These are phyloP conservation scores for Drosera capensis DNA, from an alignment of 148 eudicot species.

Conservation along the genomic window DNA sequence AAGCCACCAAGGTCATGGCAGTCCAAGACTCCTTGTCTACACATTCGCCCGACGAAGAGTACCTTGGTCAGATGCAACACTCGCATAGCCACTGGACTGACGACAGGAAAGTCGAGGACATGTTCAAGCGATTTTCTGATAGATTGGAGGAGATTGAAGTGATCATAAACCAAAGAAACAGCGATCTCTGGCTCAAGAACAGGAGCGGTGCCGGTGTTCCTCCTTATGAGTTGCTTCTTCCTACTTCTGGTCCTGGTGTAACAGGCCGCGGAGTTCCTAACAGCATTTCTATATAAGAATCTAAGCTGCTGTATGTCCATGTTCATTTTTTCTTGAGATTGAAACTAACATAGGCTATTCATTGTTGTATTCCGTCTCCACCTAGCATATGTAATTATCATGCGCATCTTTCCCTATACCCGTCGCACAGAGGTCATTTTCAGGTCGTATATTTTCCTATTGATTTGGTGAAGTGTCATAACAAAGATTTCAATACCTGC, in stretches of 20 bases:
- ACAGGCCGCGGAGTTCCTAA: constrained; percentile 91
- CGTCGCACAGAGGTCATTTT: too few relatives aligned
- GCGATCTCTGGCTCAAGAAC: constrained; percentile 33
- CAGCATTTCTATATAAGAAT: constrained; percentile 62
- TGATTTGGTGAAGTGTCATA: too few relatives aligned
- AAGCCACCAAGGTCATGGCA: constrained; percentile 82
- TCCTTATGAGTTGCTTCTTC: constrained; percentile 84
- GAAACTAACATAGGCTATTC: too few relatives aligned
- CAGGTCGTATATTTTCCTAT: too few relatives aligned
- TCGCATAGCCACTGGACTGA: constrained; percentile 27
- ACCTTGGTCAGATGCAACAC: constrained; percentile 33
- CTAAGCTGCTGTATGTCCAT: too few relatives aligned
- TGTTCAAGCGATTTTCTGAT: constrained; percentile 37
- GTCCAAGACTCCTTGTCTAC: constrained; percentile 81
- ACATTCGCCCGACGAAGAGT: constrained; percentile 88
- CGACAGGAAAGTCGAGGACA: constrained; percentile 34
- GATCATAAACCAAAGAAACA: constrained; percentile 44
- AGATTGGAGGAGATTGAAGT: constrained; percentile 54
- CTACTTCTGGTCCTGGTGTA: constrained; percentile 73
- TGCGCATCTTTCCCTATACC: too few relatives aligned
- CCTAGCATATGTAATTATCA: too few relatives aligned
- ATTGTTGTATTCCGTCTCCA: too few relatives aligned
- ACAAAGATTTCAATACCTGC: too few relatives aligned
- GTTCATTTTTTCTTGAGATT: too few relatives aligned
- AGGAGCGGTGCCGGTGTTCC: constrained; percentile 82